Conservation (phyloP, 306 rosid genomes). For the Phaseolus lunatus region DNA sequence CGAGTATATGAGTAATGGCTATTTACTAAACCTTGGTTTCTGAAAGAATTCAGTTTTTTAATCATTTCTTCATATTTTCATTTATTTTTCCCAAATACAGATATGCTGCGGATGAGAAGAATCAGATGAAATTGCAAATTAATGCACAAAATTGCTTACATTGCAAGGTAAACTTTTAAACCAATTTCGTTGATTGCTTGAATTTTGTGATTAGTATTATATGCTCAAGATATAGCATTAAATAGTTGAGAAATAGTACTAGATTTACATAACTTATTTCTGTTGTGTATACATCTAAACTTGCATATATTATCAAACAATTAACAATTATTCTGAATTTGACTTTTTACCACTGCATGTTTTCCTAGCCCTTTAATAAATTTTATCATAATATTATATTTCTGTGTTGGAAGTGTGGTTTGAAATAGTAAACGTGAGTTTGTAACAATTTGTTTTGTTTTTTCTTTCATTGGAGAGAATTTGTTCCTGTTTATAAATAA, state of each 20-base stretch:
- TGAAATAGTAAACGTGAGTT: background rate
- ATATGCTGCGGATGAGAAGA: constrained; percentile 69
- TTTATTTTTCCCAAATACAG: constrained; percentile 52
- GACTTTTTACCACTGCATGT: background rate
- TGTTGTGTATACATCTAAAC: background rate
- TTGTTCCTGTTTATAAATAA: background rate
- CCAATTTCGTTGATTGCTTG: constrained; percentile 9
- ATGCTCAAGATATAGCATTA: constrained; percentile 22
- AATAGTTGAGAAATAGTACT: background rate
- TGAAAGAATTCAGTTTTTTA: constrained; percentile 18
- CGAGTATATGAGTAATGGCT: constrained; percentile 86
- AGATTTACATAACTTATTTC: background rate
- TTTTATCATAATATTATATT: background rate
- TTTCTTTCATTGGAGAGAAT: background rate
- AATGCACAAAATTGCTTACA: constrained; percentile 96
- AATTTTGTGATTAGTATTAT: constrained; percentile 3
- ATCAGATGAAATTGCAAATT: constrained; percentile 76
- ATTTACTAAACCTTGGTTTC: constrained; percentile 37
- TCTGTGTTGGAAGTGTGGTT: background rate
- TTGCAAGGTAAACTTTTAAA: constrained; percentile 78
- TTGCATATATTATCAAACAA: background rate
- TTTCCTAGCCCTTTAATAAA: background rate
- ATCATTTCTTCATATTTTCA: constrained; percentile 27
- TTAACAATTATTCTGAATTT: background rate
- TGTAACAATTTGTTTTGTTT: background rate